Base-by-base conservation (phyloP, 208 protist species). In the Leishmania gerbilli region DNA sequence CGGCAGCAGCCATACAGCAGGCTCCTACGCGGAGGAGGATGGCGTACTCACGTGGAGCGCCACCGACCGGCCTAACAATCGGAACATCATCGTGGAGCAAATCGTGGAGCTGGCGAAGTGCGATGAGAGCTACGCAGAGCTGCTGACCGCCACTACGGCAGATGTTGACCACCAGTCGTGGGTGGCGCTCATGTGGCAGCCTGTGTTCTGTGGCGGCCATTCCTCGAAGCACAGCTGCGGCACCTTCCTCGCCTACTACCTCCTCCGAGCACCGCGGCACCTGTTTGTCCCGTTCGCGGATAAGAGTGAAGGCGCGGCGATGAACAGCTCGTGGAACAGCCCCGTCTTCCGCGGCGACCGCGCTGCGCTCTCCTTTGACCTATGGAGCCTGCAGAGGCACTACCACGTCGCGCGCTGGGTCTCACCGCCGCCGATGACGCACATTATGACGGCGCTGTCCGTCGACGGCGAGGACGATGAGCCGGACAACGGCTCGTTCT, bases 131-230 rank as follows among this genome's bases (percentile, higher is more conserved):
- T 97, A 92, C 80, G 84, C 79, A 0, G 84, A 89, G 58, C 86
- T 97, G 58, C 87, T 95, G 47, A 95, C 79, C 42, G 91, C 88
- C 55, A 92, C 87, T 27, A 93, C 91, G 0, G 87, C 90, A 1
- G 94, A 97, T 78, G 74, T 96, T 2, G 91, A 95, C 79, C 83
- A 94, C 74, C 90, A 94, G 82, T 97, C 94, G 72, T 97, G 94
- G 93, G 82, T 97, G 55, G 91, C 91, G n/a, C 81, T 97, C 31
- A 86, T 97, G 78, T 96, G 92, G 92, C 91, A 94, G 80, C 94
- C 94, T 11, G 92, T 95, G 47, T 97, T 92, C 87, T 91, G 89
- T 83, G 90, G 92, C 74, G 84, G 86, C 42, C 94, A 97, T 80
- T 87, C 88, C 13, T 87, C 91, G 17, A 95, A 97, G 86, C 81